Base-by-base conservation (phyloP, 2,329 filamentous ascomycete species). In the Dothiorella sarmentorum region DNA sequence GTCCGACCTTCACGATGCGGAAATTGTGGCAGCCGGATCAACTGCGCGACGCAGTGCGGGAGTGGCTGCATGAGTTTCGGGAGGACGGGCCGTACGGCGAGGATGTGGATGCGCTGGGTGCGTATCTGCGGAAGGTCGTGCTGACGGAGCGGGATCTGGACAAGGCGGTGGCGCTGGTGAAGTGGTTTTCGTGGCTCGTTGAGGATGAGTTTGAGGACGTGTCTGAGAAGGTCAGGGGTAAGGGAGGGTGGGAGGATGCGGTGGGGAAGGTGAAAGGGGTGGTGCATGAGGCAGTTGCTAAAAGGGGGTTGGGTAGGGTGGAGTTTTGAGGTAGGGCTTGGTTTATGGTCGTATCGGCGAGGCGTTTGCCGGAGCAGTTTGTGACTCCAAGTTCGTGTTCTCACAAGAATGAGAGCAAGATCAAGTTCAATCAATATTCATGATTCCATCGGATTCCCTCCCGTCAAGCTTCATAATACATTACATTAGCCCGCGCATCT, bases 61-160 rank as follows among this genome's bases (percentile, higher is more conserved):
- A 84, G 3, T 99, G 94, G 94, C 82, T 91, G 63, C 69, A 76
- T 2, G 85, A 87, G 61, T 96, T 93, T 61, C 76, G 73, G 33
- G 78, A 79, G 4, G 87, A 92, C 3, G 91, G 89, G 0, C 94
- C 94, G 1, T 91, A 94, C 71, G 74, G 75, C 0, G 85, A 89
- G 59, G 94, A 99, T 72, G 86, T 93, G 0, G 81, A 80, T 38
- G 85, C 92, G 35, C 78, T 97, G 61, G 83, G 81, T 56, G 82
- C 78, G 66, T 97, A 96, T 71, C 72, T 97, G 27, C 77, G 71
- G 4, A 82, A 81, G 24, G 90, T 97, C 0, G 81, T 96, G 0
- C 61, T 75, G 1, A 86, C 93, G 59, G 94, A 97, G 72, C 79
- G 82, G 60, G 87, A 97, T 69, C 80, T 94, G 74, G 81, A 82